Conservation (phyloP, 1,139 yeast species). For the Sugiyamaella sp. region DNA sequence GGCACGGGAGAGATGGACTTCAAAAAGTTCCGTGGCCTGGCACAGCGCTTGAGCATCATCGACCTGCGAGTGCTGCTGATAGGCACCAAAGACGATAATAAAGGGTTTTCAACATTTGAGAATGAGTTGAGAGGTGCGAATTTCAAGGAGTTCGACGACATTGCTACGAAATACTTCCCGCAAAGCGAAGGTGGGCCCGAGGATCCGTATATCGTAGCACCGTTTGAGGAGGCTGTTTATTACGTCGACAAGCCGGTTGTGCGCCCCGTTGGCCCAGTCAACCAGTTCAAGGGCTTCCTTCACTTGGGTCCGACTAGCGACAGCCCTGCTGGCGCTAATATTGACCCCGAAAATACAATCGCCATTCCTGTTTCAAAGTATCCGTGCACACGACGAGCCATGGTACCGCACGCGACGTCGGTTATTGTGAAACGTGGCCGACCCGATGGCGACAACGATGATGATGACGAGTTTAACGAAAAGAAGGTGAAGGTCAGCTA, state of each 20-base stretch:
- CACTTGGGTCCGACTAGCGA: slow-evolving; percentile 12
- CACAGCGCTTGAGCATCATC: slow-evolving; percentile 29
- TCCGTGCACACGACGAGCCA: slow-evolving; percentile 61
- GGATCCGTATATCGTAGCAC: slow-evolving; percentile 20
- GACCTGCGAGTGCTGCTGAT: slow-evolving; percentile 40
- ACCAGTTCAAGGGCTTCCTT: slow-evolving; percentile 46
- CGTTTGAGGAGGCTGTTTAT: slow-evolving; percentile 35
- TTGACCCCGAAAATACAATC: slow-evolving; percentile 28
- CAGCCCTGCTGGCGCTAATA: slow-evolving; percentile 37
- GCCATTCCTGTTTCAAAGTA: slow-evolving; percentile 58
- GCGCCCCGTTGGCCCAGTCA: slow-evolving; percentile 47
- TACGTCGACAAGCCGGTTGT: slow-evolving; percentile 37
- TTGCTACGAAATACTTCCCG: slow-evolving; percentile 1
- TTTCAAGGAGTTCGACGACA: slow-evolving; percentile 1
- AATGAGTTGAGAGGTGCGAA: not conserved
- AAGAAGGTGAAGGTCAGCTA: slow-evolving; percentile 30
- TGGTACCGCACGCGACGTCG: slow-evolving; percentile 44
- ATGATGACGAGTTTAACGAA: slow-evolving; percentile 33
- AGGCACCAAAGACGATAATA: slow-evolving; percentile 41
- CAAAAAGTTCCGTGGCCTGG: slow-evolving; percentile 22
- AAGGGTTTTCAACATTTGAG: not conserved
- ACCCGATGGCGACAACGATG: slow-evolving; percentile 13
- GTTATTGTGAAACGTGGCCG: slow-evolving; percentile 18
- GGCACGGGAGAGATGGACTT: slow-evolving; percentile 35
- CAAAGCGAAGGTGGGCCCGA: not conserved